These are phyloP conservation scores for Knoxia roxburghii DNA, from an alignment of 257 asterid species.

Conservation along the genomic window DNA sequence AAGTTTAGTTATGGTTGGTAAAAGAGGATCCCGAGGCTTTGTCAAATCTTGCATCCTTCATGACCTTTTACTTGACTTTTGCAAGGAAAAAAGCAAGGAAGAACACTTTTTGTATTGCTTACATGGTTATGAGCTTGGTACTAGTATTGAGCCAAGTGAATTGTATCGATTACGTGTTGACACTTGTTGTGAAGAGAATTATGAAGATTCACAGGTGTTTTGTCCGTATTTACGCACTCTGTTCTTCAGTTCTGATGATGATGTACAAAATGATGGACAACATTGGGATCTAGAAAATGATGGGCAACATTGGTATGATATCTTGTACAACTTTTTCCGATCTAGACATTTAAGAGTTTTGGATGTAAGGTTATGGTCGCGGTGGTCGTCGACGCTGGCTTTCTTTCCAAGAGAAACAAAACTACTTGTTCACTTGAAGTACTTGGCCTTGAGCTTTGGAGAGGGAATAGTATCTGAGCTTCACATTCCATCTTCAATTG, in stretches of 20 bases:
- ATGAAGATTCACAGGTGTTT: no score
- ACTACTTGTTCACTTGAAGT: slow-evolving; percentile 9
- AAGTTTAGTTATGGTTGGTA: not conserved
- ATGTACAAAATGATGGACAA: not conserved
- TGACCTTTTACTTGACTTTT: slow-evolving; percentile 3
- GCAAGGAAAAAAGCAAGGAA: not conserved
- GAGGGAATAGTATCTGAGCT: no score
- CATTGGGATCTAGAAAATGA: not conserved
- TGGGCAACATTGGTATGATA: no score
- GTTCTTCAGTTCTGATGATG: no score
- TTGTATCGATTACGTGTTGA: not conserved
- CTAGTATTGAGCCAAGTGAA: not conserved
- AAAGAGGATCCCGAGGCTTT: not conserved
- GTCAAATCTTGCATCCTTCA: slow-evolving; percentile 5
- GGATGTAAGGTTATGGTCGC: no score
- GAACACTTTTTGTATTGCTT: not conserved
- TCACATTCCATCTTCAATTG: not conserved
- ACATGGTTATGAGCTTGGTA: not conserved
- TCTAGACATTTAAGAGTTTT: not conserved
- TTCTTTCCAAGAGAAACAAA: not conserved
- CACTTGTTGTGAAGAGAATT: not conserved
- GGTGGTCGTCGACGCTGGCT: not conserved
- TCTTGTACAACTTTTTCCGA: not conserved
- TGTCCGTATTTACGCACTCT: no score
- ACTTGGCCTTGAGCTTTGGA: not conserved